Percentiles rank a stretch among this genome's conserved stretches.
Conservation (phyloP, 192 early-diverging fungal genomes). For the Oehlia diaphana region DNA sequence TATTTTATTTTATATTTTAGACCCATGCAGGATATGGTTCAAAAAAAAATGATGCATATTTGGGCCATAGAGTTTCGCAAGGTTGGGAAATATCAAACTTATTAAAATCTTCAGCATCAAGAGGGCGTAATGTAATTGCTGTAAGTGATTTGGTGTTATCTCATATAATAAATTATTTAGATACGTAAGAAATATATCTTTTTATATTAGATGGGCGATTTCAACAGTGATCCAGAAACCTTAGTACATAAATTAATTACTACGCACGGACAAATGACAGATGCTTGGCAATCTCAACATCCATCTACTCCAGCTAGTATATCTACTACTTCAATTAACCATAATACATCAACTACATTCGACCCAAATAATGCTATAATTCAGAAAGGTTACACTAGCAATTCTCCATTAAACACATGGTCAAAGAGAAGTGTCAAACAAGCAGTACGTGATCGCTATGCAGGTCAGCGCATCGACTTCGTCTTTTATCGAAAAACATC, state of each 20-base stretch:
- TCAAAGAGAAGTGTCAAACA: conserved; percentile 43
- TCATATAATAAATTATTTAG: not conserved
- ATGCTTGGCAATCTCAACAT: conserved; percentile 48
- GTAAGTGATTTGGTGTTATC: conserved; percentile 34
- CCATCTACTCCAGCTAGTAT: conserved; percentile 35
- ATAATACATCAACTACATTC: not conserved
- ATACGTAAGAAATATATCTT: not conserved
- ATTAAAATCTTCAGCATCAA: conserved; percentile 42
- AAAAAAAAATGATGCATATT: conserved; percentile 44
- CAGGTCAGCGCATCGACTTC: conserved; percentile 55
- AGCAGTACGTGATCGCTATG: conserved; percentile 30
- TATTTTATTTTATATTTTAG: conserved; percentile 28
- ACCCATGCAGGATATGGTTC: conserved; percentile 55
- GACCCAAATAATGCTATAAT: conserved; percentile 40
- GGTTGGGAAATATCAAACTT: conserved; percentile 52
- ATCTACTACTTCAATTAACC: not conserved
- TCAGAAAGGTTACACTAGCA: conserved; percentile 55
- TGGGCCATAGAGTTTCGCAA: conserved; percentile 50
- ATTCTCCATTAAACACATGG: conserved; percentile 57
- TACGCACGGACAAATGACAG: conserved; percentile 50
- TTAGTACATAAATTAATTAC: conserved; percentile 44
- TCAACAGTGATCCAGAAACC: conserved; percentile 50
- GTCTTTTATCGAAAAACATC: conserved; percentile 50
- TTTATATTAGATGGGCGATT: conserved; percentile 50
- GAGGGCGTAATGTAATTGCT: conserved; percentile 55